Base-by-base conservation (phyloP, 2,329 filamentous ascomycete species). In the Fusarium concolor region DNA sequence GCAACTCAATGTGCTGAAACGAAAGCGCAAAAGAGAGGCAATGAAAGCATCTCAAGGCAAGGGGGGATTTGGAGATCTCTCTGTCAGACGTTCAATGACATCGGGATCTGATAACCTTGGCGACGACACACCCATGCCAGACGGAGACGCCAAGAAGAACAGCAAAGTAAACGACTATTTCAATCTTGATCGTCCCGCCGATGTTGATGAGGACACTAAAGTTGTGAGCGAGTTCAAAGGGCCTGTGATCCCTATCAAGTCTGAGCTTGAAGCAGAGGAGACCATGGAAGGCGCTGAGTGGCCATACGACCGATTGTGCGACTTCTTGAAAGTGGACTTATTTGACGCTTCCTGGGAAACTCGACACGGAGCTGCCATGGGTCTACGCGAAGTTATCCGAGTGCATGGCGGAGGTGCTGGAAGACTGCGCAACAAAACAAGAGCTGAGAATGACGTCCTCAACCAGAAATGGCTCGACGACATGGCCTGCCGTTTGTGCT, bases 151-250 rank as follows among this genome's bases (percentile, higher is more conserved):
- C 0, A 88, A 86, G 69, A 87, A 86, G 69, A 90, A 89, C 68
- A 89, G 87, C 44, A 88, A 89, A 71, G 83, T 89, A 72, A 83
- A 87, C 20, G 96, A 99, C 72, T 98, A 97, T 78, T 97, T 99
- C 79, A 96, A 89, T 29, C 85, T 97, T 17, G 95, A 97, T 18
- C 88, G 93, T 50, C 88, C 89, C 18, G 83, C 87, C 33, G 90
- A 92, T 42, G 86, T 91, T 5, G 94, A 98, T 65, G 96, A 99
- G 76, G 93, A 97, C 46, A 89, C 90, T 7, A 97, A 97, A 76
- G 89, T 99, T 17, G 92, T 98, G 26, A 93, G 94, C 43, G 96
- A 99, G 75, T 98, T 97, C 83, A 98, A 98, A 77, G 96, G 96
- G 5, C 87, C 90, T 3, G 82, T 89, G 5, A 83, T 93, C 11